Evolutionary conservation across 2,329 filamentous ascomycete species (phyloP).

Genomic region (Diaporthe sp.): DNA sequence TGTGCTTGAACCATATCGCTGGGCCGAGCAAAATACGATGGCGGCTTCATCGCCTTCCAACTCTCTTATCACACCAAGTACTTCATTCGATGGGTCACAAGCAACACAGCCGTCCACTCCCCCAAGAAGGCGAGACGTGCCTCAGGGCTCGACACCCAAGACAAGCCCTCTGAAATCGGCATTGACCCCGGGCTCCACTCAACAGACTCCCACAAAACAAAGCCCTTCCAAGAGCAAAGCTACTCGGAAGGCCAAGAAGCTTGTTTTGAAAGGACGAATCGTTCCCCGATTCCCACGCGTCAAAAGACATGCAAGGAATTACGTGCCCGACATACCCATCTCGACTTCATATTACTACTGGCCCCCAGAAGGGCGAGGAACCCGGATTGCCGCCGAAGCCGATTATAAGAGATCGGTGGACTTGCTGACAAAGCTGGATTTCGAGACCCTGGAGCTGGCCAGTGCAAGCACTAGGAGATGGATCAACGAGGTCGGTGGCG

Average conservation of each 20-base stretch:
- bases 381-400: constrained; percentile 70
- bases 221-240: constrained; percentile 33
- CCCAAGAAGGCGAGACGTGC: constrained; percentile 39
- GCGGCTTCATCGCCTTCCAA: constrained; percentile 30
- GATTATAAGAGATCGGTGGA: constrained; percentile 77
- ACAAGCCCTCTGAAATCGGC: constrained; percentile 40
- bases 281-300: constrained; percentile 71
- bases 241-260: constrained; percentile 56
- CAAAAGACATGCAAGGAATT: constrained; percentile 67
- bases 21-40: constrained; percentile 33
- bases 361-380: constrained; percentile 70
- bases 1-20: constrained; percentile 72
- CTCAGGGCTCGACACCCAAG: constrained; percentile 37
- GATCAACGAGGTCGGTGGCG: constrained; percentile 72
- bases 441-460: constrained; percentile 72
- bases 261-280: constrained; percentile 67
- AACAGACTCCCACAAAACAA: constrained; percentile 41
- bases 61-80: constrained; percentile 42
- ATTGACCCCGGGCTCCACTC: constrained; percentile 45
- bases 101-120: constrained; percentile 45
- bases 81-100: constrained; percentile 41
- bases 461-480: constrained; percentile 74
- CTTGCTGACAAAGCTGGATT: constrained; percentile 78
- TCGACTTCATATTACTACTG: constrained; percentile 73
- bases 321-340: constrained; percentile 60